Evolutionary conservation across 2,329 filamentous ascomycete species (phyloP).

Genomic region (Chalara sp.): DNA sequence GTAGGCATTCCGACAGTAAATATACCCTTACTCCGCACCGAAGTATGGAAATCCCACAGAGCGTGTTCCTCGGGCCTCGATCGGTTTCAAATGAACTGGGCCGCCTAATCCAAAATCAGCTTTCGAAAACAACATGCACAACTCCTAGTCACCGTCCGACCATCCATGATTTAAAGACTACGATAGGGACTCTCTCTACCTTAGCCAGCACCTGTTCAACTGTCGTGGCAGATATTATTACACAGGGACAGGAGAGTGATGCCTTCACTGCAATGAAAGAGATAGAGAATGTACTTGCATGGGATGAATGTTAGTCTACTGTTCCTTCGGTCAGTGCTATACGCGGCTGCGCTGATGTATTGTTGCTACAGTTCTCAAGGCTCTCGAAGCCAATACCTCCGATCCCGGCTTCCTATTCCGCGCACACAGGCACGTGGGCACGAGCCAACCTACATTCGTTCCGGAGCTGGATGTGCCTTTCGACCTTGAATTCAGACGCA

Average conservation of each 20-base stretch:
- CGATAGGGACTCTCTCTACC: constrained; percentile 1
- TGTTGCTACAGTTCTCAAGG: background rate
- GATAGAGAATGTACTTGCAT: constrained; percentile 1
- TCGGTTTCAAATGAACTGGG: too few species aligned
- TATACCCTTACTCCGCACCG: too few species aligned
- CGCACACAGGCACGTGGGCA: background rate
- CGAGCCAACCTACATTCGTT: background rate
- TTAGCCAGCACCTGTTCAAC: background rate
- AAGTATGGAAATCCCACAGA: too few species aligned
- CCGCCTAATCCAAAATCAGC: background rate
- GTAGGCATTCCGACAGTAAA: too few species aligned
- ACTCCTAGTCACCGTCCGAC: too few species aligned
- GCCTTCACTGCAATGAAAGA: background rate
- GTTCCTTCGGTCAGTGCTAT: too few species aligned
- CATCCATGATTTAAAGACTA: background rate
- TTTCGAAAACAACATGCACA: background rate
- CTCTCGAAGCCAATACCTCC: background rate
- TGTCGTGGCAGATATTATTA: constrained; percentile 5
- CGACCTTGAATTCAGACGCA: background rate
- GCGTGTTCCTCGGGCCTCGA: too few species aligned
- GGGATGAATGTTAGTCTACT: constrained; percentile 1
- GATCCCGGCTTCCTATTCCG: background rate
- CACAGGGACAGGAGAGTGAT: background rate
- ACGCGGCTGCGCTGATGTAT: background rate
- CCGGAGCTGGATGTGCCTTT: constrained; percentile 1